Base-by-base conservation (phyloP, 768 basidiomycete genomes). In the Calocybe cyanea region DNA sequence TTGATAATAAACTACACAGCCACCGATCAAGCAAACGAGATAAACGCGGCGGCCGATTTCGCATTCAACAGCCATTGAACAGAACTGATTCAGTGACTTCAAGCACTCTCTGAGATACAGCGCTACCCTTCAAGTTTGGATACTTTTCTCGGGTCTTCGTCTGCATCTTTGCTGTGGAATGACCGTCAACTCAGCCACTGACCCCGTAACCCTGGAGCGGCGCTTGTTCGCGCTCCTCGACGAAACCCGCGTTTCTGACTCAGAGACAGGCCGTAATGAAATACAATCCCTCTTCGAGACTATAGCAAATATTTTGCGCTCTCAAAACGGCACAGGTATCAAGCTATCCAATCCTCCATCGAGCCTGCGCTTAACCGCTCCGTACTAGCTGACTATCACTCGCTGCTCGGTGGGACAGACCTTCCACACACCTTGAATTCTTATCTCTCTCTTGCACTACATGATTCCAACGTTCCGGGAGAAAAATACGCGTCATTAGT, bases 381-480 rank as follows among this genome's bases (percentile, higher is more conserved):
- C 53, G 42, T 50, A 46, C 40, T 60, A 86, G 85, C 76, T 52
- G 87, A 90, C 59, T 76, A 81, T 51, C 88, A 87, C 62, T 78
- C 85, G 9, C 59, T 71, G 41, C 72, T 92, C 21, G 90, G 89
- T 44, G 70, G 67, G 57, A 78, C 82, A 3, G 57, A 73, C 35
- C 71, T 92, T 36, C 85, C 87, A 7, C 77, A 77, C 53, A 76
- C 80, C 41, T 65, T 91, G 39, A 78, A 76, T 9, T 69, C 80
- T 25, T 71, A 92, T 15, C 63, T 90, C 20, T 70, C 72, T 28
- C 64, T 71, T 33, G 78, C 82, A 6, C 65, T 85, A 17, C 67
- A 73, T 45, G 78, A 73, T 34, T 59, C 73, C 4, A 51, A 71
- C 15, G 67, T 72, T 37, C 78, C 80, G 4, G 64, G 60, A 43